A percentile compares a stretch with the other conserved stretches of the same genome.
Conservation (phyloP, 1,284 basidiomycete species). For the Trametes sp. region DNA sequence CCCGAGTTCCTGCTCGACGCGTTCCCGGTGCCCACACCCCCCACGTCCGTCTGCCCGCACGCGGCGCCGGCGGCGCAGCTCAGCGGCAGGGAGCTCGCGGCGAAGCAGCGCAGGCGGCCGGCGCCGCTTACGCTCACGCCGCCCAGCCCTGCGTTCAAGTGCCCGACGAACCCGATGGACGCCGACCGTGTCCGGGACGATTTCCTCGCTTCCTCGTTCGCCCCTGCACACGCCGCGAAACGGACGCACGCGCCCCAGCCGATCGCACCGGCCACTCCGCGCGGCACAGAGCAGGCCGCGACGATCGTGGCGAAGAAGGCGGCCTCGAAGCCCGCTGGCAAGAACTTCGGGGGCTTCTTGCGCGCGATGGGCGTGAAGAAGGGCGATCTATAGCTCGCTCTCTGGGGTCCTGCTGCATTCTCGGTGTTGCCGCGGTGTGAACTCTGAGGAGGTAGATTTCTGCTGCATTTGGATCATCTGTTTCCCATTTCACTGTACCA, state of each 20-base stretch:
- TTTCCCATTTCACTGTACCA: not conserved
- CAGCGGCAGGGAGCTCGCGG: constrained; percentile 8
- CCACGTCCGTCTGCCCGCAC: constrained; percentile 3
- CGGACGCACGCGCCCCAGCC: constrained; percentile 2
- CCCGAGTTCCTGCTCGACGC: constrained; percentile 43
- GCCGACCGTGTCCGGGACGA: constrained; percentile 35
- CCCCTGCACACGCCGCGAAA: constrained; percentile 27
- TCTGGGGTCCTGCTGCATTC: not conserved
- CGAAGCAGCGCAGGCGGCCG: constrained; percentile 36
- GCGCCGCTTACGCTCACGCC: constrained; percentile 41
- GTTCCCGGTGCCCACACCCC: constrained; percentile 39
- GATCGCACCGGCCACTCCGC: constrained; percentile 15
- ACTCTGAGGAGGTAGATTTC: not conserved
- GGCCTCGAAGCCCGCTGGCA: not conserved
- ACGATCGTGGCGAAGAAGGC: constrained; percentile 26
- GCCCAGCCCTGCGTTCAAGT: constrained; percentile 38
- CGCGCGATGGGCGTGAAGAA: constrained; percentile 34
- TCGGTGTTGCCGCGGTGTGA: not conserved
- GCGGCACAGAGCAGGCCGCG: not conserved
- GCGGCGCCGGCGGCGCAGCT: constrained; percentile 7
- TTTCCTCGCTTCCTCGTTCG: constrained; percentile 42
- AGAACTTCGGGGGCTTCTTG: constrained; percentile 30
- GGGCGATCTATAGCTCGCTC: constrained; percentile 20
- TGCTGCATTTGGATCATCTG: not conserved
- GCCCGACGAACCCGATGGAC: constrained; percentile 41